Evolutionary conservation across 768 basidiomycete genomes (phyloP), one percentile per base, ranked within the genome.

Genomic region (Hericium coralloides): DNA sequence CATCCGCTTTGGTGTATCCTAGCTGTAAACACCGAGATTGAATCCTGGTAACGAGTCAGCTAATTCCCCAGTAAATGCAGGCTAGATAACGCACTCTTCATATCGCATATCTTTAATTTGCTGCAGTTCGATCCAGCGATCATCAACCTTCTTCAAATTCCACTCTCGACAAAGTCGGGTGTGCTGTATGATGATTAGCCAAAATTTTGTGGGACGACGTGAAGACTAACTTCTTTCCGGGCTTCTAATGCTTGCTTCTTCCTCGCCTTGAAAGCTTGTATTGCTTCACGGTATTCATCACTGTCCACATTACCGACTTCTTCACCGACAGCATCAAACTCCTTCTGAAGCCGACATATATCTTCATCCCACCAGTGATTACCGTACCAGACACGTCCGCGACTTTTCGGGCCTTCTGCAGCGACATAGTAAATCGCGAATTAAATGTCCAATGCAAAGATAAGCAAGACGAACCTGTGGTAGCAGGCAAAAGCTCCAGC

Each of bases 101-200:
- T 59, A 58, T 26, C 60, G 60, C 20, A 49, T 55, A 5, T 5
- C 26, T 31, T 52, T 58, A 43, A 53, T 50, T 20, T 50, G 49
- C 37, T 53, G 51, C 25, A 60, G 49, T 49, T 20, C 31, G 15
- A 31, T 51, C 20, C 12, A 55, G 23, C 60, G 60, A 25, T 53
- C 53, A 12, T 38, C 26, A 17, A 47, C 43, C 18, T 56, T 58
- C 12, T 20, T 39, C 36, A 37, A 45, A 25, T 49, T 56, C 59
- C 59, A 60, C 10, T 25, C 22, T 23, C 37, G 18, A 41, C 60
- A 60, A 7, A 37, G 9, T 10, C 14, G 23, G 23, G 50, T 49
- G 23, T 60, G 57, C 60, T 60, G 22, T 14, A 22, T 15, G 26
- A 26, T 12, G 9, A 50, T 50, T 14, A 50, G 31, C 12, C 12